Evolutionary conservation across 768 basidiomycete species (phyloP).

Genomic region (Tremella mesenterica): DNA sequence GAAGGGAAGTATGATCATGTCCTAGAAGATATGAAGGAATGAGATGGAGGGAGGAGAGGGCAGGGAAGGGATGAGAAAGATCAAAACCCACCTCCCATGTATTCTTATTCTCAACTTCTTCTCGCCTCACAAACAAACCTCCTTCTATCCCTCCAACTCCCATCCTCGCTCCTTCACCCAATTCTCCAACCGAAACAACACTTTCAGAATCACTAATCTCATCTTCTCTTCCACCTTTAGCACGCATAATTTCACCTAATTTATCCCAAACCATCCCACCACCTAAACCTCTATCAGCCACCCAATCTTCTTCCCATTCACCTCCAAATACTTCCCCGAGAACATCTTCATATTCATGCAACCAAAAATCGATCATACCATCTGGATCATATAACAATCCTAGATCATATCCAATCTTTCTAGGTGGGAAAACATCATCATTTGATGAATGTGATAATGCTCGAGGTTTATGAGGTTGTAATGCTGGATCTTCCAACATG

Average conservation of each 20-base stretch:
- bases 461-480: background rate
- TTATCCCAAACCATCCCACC: slow-evolving; percentile 39
- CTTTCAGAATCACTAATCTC: slow-evolving; percentile 91
- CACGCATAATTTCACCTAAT: slow-evolving; percentile 63
- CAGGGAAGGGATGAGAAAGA: background rate
- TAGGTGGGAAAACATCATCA: slow-evolving; percentile 88
- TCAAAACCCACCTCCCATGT: slow-evolving; percentile 77
- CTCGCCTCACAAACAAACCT: slow-evolving; percentile 12
- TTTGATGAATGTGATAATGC: slow-evolving; percentile 48
- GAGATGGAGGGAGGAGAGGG: background rate
- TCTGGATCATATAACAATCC: slow-evolving; percentile 79
- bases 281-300: no score
- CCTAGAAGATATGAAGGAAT: no score
- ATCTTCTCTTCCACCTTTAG: slow-evolving; percentile 55
- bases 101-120: slow-evolving; percentile 56
- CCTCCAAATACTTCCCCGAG: slow-evolving; percentile 51
- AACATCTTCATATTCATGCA: slow-evolving; percentile 91
- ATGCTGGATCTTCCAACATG: slow-evolving; percentile 26
- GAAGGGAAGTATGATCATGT: no score
- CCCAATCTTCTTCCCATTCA: slow-evolving; percentile 27
- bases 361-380: slow-evolving; percentile 74
- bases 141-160: slow-evolving; percentile 27
- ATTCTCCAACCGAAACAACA: slow-evolving; percentile 77
- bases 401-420: slow-evolving; percentile 65
- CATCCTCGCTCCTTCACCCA: slow-evolving; percentile 68